These are phyloP conservation scores for Eragrostis curvula DNA, from an alignment of 176 grass and related monocot genomes.

Conservation along the genomic window DNA sequence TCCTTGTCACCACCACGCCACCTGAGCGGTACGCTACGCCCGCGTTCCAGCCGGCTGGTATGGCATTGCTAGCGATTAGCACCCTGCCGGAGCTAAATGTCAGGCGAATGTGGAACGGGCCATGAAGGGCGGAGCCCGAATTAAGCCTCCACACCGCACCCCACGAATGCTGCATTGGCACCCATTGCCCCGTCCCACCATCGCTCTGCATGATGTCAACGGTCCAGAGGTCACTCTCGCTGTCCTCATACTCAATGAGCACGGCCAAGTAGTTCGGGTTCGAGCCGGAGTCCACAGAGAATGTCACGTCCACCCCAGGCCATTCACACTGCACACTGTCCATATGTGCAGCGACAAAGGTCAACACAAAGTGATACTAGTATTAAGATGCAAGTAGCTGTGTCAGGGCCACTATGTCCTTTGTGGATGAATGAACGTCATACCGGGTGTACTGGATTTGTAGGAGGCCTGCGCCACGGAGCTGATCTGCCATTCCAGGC, in stretches of 20 bases:
- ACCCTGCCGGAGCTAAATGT: slow-evolving; percentile 48
- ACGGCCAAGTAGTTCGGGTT: slow-evolving; percentile 86
- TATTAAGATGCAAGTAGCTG: not conserved
- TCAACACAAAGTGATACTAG: not conserved
- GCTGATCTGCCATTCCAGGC: slow-evolving; percentile 58
- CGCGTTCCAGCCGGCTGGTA: slow-evolving; percentile 50
- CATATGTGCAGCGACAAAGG: not conserved
- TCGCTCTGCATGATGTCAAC: slow-evolving; percentile 60
- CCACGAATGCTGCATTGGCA: slow-evolving; percentile 65
- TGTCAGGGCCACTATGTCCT: not conserved
- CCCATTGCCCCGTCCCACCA: slow-evolving; percentile 15
- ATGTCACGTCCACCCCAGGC: slow-evolving; percentile 65
- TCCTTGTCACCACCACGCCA: slow-evolving; percentile 39
- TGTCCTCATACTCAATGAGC: slow-evolving; percentile 68
- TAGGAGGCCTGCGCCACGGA: slow-evolving; percentile 66
- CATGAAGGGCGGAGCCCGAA: slow-evolving; percentile 44
- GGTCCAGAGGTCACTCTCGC: slow-evolving; percentile 61
- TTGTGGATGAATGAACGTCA: not conserved
- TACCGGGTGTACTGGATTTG: slow-evolving; percentile 69
- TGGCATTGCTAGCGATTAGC: slow-evolving; percentile 50
- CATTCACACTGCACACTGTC: slow-evolving; percentile 39
- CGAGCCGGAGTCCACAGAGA: slow-evolving; percentile 73
- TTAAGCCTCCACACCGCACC: slow-evolving; percentile 63
- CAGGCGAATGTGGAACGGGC: slow-evolving; percentile 54
- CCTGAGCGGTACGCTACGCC: slow-evolving; percentile 42